These are phyloP conservation scores for Coprinopsis marcescibilis DNA, from an alignment of 768 basidiomycete species.

Conservation along the genomic window DNA sequence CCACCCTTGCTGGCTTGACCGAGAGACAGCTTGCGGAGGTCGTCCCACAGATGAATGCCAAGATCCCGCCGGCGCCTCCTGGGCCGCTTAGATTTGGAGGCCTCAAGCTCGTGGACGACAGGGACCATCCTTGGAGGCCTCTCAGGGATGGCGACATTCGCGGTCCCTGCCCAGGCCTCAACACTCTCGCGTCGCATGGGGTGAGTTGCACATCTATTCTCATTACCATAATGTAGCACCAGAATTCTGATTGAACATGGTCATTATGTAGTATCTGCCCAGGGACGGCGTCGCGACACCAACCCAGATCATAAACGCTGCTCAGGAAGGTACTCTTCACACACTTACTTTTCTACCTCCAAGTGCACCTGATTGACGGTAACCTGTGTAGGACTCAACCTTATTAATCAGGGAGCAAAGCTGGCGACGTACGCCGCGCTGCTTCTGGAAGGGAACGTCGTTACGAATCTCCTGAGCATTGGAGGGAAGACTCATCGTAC, in stretches of 20 bases:
- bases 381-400: slow-evolving; percentile 12
- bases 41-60: too few species aligned
- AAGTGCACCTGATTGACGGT: background rate
- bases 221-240: background rate
- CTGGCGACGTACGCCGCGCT: slow-evolving; percentile 16
- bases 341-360: background rate
- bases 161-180: slow-evolving; percentile 18
- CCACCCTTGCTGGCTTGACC: too few species aligned
- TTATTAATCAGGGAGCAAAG: slow-evolving; percentile 11
- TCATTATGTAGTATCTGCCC: slow-evolving; percentile 10
- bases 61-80: too few species aligned
- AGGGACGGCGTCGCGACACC: slow-evolving; percentile 12
- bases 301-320: slow-evolving; percentile 11
- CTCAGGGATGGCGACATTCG: slow-evolving; percentile 10
- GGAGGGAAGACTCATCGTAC: slow-evolving; percentile 13
- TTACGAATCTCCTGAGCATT: slow-evolving; percentile 15
- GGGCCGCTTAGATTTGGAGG: too few species aligned
- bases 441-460: slow-evolving; percentile 14
- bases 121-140: slow-evolving; percentile 14
- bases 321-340: slow-evolving; percentile 8
- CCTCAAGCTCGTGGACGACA: slow-evolving; percentile 16
- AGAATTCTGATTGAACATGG: too few species aligned
- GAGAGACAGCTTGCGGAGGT: too few species aligned
- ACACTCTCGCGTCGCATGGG: slow-evolving; percentile 17
- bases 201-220: slow-evolving; percentile 3